Percentiles rank a stretch among this genome's conserved stretches.
Conservation (phyloP, 2,329 filamentous ascomycete species). For the Zymoseptoria crescenta region DNA sequence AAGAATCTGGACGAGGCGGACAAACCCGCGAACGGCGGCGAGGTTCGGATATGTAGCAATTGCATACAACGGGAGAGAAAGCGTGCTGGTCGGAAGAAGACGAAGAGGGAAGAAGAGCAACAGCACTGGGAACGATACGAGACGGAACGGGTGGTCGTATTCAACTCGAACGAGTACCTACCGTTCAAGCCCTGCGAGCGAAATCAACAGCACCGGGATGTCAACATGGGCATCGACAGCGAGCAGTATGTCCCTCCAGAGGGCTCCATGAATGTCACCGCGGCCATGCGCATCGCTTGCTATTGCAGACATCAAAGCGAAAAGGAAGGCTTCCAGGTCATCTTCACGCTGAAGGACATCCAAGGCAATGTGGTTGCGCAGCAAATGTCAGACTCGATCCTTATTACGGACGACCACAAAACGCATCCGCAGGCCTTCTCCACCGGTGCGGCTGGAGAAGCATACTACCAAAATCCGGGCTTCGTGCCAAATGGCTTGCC, state of each 20-base stretch:
- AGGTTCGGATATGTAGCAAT: slow-evolving; percentile 83
- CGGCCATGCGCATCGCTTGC: slow-evolving; percentile 92
- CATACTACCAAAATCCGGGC: slow-evolving; percentile 21
- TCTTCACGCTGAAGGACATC: slow-evolving; percentile 87
- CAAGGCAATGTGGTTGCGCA: slow-evolving; percentile 72
- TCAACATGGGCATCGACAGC: slow-evolving; percentile 14
- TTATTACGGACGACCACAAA: slow-evolving; percentile 98
- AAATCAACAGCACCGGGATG: slow-evolving; percentile 21
- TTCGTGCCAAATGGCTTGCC: slow-evolving; percentile 24
- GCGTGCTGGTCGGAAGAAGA: slow-evolving; percentile 82
- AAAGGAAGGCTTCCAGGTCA: slow-evolving; percentile 85
- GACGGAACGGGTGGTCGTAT: slow-evolving; percentile 74
- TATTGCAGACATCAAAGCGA: slow-evolving; percentile 94
- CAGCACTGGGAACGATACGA: slow-evolving; percentile 78
- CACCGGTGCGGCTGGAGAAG: slow-evolving; percentile 19
- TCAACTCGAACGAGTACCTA: slow-evolving; percentile 82
- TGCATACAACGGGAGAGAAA: slow-evolving; percentile 90
- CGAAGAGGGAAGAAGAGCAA: slow-evolving; percentile 88
- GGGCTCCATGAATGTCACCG: slow-evolving; percentile 67
- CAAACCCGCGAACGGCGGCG: slow-evolving; percentile 79
- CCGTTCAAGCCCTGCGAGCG: slow-evolving; percentile 62
- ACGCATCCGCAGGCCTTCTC: slow-evolving; percentile 49
- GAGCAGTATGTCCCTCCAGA: slow-evolving; percentile 34
- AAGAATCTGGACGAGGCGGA: slow-evolving; percentile 54
- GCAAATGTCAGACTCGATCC: slow-evolving; percentile 76